A percentile compares a stretch with the other conserved stretches of the same genome.
Conservation (phyloP, 2,329 filamentous ascomycete species). For the Teratosphaeria nubilosa region DNA sequence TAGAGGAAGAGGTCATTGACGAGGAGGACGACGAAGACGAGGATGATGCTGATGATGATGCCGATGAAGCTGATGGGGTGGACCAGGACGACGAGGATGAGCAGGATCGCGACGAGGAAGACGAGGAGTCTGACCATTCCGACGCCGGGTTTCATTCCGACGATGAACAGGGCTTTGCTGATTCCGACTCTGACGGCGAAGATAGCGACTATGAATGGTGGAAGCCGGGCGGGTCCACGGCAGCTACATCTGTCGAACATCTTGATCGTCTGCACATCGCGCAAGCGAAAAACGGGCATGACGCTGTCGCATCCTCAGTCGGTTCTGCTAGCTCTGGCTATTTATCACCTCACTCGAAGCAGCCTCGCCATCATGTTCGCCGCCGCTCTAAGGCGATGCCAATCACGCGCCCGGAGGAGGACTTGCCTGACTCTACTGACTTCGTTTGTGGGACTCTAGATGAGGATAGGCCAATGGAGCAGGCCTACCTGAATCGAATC, state of each 20-base stretch:
- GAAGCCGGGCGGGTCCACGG: slow-evolving; percentile 48
- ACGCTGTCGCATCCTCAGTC: slow-evolving; percentile 43
- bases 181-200: slow-evolving; percentile 58
- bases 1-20: slow-evolving; percentile 75
- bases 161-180: slow-evolving; percentile 62
- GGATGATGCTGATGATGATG: slow-evolving; percentile 49
- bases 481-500: slow-evolving; percentile 78
- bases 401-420: slow-evolving; percentile 28
- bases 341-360: slow-evolving; percentile 8
- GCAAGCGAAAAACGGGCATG: slow-evolving; percentile 28
- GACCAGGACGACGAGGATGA: slow-evolving; percentile 38
- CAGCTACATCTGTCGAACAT: slow-evolving; percentile 46
- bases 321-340: slow-evolving; percentile 38
- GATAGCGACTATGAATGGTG: slow-evolving; percentile 60
- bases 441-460: slow-evolving; percentile 98
- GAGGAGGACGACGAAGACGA: slow-evolving; percentile 48
- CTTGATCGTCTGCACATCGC: slow-evolving; percentile 35
- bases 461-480: slow-evolving; percentile 88
- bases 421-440: slow-evolving; percentile 92
- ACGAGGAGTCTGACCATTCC: slow-evolving; percentile 19
- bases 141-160: slow-evolving; percentile 73
- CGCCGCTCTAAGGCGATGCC: slow-evolving; percentile 30
- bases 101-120: slow-evolving; percentile 37
- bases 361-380: slow-evolving; percentile 8
- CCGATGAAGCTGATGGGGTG: slow-evolving; percentile 38